Conservation (phyloP, 768 basidiomycete species). For the Leucosporidium scottii region DNA sequence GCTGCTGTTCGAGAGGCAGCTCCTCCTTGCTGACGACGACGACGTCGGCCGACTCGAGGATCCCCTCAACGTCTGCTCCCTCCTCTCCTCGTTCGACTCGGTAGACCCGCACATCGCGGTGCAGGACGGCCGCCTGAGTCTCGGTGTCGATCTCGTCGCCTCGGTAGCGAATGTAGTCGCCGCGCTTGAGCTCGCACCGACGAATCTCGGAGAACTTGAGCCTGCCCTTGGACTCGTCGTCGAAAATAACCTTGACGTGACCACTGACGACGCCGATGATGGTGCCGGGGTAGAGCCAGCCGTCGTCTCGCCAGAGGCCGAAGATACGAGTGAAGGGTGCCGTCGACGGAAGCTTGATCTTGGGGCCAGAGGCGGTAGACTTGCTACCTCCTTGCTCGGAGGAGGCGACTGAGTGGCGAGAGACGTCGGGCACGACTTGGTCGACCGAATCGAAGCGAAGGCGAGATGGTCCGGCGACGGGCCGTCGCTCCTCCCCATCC, state of each 20-base stretch:
- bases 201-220: slow-evolving; percentile 56
- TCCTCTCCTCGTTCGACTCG: slow-evolving; percentile 38
- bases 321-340: slow-evolving; percentile 43
- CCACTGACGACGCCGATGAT: slow-evolving; percentile 22
- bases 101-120: slow-evolving; percentile 43
- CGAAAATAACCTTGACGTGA: slow-evolving; percentile 56
- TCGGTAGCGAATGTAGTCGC: slow-evolving; percentile 53
- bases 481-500: background rate
- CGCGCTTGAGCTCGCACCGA: slow-evolving; percentile 48
- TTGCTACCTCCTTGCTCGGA: background rate
- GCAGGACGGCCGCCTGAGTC: slow-evolving; percentile 27
- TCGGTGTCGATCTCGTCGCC: slow-evolving; percentile 41
- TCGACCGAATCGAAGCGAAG: background rate
- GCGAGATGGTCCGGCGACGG: slow-evolving; percentile 4
- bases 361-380: background rate
- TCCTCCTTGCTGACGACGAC: slow-evolving; percentile 53
- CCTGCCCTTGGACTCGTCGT: slow-evolving; percentile 52
- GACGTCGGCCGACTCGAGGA: slow-evolving; percentile 46
- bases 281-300: slow-evolving; percentile 38
- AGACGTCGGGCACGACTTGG: background rate
- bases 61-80: slow-evolving; percentile 40
- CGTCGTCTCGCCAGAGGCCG: slow-evolving; percentile 56
- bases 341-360: background rate
- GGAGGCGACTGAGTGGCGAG: slow-evolving; percentile 3
- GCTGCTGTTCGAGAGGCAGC: slow-evolving; percentile 37